Base-by-base conservation (phyloP, 306 rosid genomes). In the Casuarina equisetifolia region DNA sequence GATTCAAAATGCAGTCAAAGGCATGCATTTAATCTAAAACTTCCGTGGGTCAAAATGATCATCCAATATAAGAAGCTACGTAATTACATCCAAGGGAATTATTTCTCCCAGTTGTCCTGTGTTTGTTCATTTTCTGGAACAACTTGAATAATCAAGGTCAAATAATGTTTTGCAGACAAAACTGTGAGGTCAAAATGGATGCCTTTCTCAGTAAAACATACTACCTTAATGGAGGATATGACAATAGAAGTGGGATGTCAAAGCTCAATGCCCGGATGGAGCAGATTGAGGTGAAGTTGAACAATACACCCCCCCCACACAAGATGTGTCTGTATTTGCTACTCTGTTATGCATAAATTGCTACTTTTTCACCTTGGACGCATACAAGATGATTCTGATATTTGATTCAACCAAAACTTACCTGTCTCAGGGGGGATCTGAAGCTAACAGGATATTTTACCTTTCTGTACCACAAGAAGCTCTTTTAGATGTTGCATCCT, bases 381-480 rank as follows among this genome's bases (percentile, higher is more conserved):
- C 9, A 77, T 73, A 51, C 25, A 48, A 79, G 76, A 69, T 78
- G 83, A 70, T 79, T 58, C 81, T 84, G 81, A 74, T 84, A 79
- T 77, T 74, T 86, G 84, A 84, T 80, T 79, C 51, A 69, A 45
- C 76, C 70, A 85, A 89, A 84, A 86, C 86, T 83, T 62, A 82
- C 85, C 75, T 87, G 70, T 81, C 74, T 69, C 96, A 94, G 98
- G 97, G 91, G 66, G 64, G 59, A 68, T 86, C 85, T 81, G 81
- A 84, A 82, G 89, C 91, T 75, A 91, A 94, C 89, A 82, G 98
- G 88, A 94, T 94, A 76, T 94, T 94, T 83, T 94, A 94, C 88
- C 98, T 91, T 64, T 90, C 98, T 35, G 97, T 94, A 77, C 98
- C 97, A 5, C 97, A 91, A 85, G 96, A 94, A 79, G 96, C 93